Conservation (phyloP, 257 asterid species). For the Nicotiana attenuata region DNA sequence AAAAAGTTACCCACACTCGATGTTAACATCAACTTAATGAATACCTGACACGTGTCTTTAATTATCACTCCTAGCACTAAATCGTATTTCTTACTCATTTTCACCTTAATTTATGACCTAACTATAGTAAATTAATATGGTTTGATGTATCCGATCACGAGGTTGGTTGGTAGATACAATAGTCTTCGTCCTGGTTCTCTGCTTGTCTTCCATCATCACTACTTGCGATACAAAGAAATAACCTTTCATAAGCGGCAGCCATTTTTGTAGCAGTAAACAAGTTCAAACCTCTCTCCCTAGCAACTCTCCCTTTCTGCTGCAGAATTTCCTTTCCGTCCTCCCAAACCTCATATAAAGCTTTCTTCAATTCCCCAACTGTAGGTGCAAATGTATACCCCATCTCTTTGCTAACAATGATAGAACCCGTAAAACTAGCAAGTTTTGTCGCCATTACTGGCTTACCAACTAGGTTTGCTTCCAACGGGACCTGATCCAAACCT, state of each 20-base stretch:
- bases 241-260: conserved; percentile 67
- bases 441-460: conserved; percentile 71
- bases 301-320: conserved; percentile 42
- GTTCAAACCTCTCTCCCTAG: conserved; percentile 46
- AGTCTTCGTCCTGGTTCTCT: not conserved
- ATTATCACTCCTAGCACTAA: too few species aligned
- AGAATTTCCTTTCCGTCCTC: conserved; percentile 45
- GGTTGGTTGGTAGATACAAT: conserved; percentile 14
- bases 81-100: too few species aligned
- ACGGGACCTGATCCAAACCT: conserved; percentile 59
- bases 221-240: conserved; percentile 53
- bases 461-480: conserved; percentile 65
- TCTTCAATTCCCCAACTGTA: conserved; percentile 42
- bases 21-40: too few species aligned
- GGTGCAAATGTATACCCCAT: conserved; percentile 64
- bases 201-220: conserved; percentile 8
- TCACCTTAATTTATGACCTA: too few species aligned
- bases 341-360: conserved; percentile 48
- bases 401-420: conserved; percentile 45
- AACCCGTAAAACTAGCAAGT: conserved; percentile 52
- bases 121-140: too few species aligned
- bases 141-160: too few species aligned
- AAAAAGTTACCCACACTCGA: too few species aligned
- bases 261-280: conserved; percentile 58
- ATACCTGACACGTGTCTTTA: too few species aligned